Base-by-base conservation (phyloP, 1,284 basidiomycete genomes). In the Pascua guehoae region DNA sequence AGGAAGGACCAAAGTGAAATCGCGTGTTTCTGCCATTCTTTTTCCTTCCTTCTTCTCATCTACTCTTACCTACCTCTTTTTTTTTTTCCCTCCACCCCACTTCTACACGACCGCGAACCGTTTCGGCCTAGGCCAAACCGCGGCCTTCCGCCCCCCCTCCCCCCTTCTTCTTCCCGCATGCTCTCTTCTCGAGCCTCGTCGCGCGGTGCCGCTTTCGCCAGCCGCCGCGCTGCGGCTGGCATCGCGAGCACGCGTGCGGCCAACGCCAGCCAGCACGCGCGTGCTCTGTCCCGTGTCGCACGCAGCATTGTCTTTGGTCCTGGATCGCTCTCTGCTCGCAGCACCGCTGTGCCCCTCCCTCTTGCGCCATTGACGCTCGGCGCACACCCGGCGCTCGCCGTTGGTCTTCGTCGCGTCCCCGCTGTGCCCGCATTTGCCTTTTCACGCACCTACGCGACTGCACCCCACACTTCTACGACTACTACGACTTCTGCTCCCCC, bases 391-490 rank as follows among this genome's bases (percentile, higher is more conserved):
- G 51, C 48, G 11, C 18, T 56, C 42, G 50, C 58, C 12, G 48
- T 60, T 16, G 58, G 58, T 12, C 58, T 60, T 44, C 47, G 58
- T 16, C 47, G n/a, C 38, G 40, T 53, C 37, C 53, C 44, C 40
- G 49, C 32, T 17, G 12, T 47, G 16, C 37, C 16, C 12, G 14
- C 43, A 44, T 14, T 16, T 41, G 41, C 56, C 40, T 49, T 40
- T 14, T 48, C 32, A 16, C 58, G 65, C 12, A 45, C 46, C 47
- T 57, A 64, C 48, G 59, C 70, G 9, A 74, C 72, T 17, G 57
- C 48, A 18, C 49, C 54, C 32, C 42, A 50, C 18, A 51, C 51
- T 9, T 52, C 57, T n/a, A 51, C 57, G 4, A 54, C 56, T 14
- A 38, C 47, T 50, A 38, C 53, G 51, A 39, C 56, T 40, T 16